phyloP scores from a whole-genome alignment of 2,329 filamentous ascomycete genomes.

The Biscogniauxia sp. region DNA sequence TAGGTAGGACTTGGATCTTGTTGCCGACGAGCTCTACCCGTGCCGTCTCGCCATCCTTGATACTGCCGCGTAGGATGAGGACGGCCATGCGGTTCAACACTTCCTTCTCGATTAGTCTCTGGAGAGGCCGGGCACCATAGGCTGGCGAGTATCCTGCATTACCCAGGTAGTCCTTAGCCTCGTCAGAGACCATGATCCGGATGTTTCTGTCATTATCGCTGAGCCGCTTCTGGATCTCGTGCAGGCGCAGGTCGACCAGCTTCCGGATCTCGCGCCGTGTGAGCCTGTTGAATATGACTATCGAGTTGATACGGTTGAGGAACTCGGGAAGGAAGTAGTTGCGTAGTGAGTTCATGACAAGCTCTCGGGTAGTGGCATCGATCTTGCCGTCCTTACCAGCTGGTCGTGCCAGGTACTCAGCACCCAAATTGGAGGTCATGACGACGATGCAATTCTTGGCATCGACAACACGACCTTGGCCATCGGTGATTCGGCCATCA shows the following conservation, averaged over 20 bases:
- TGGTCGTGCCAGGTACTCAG: constrained; percentile 84
- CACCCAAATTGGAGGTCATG: constrained; percentile 97
- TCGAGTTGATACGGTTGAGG: constrained; percentile 94
- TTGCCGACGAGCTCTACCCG: constrained; percentile 76
- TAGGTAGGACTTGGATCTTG: constrained; percentile 77
- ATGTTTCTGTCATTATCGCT: constrained; percentile 81
- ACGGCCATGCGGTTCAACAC: constrained; percentile 92
- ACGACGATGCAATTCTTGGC: constrained; percentile 98
- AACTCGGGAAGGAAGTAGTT: constrained; percentile 98
- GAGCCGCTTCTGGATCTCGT: constrained; percentile 91
- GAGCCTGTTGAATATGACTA: constrained; percentile 97
- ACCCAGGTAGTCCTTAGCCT: constrained; percentile 91
- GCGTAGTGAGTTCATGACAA: constrained; percentile 87
- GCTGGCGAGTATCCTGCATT: constrained; percentile 90
- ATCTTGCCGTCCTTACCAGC: constrained; percentile 78
- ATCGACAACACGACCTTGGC: constrained; percentile 91
- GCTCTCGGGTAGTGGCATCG: constrained; percentile 77
- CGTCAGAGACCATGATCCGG: constrained; percentile 73
- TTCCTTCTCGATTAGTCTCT: constrained; percentile 92
- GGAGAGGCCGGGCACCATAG: constrained; percentile 87
- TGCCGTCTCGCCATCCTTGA: constrained; percentile 83
- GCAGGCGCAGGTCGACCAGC: constrained; percentile 88
- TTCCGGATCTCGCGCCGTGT: constrained; percentile 85
- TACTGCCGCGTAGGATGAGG: constrained; percentile 79
- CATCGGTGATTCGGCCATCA: constrained; percentile 96